Conservation (phyloP, 139 green algal genomes). For the Chlorella sp. region DNA sequence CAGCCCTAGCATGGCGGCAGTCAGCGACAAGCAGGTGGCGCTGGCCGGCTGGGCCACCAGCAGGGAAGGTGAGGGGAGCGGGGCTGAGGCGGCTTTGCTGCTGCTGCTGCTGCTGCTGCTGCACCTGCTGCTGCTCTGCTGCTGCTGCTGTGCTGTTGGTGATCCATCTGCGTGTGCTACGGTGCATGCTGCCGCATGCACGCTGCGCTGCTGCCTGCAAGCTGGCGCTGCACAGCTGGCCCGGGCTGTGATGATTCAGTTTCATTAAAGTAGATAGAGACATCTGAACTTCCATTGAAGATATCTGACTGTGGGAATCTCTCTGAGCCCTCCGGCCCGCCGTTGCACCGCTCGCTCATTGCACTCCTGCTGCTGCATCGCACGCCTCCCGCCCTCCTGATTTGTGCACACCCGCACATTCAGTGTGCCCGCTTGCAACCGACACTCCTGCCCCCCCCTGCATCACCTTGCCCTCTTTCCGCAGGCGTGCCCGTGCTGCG, state of each 20-base stretch:
- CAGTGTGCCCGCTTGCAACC: background rate
- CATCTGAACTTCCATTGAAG: conserved; percentile 34
- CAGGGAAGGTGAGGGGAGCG: background rate
- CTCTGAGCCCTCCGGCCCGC: conserved; percentile 29
- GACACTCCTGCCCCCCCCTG: background rate
- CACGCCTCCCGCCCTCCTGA: background rate
- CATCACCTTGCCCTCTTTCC: too few relatives aligned
- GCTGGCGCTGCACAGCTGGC: background rate
- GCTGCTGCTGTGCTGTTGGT: background rate
- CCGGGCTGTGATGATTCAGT: conserved; percentile 31
- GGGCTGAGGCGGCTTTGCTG: background rate
- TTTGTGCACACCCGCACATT: background rate
- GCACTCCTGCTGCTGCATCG: background rate
- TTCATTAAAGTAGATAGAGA: conserved; percentile 40
- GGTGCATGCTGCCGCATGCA: background rate
- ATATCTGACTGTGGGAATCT: conserved; percentile 42
- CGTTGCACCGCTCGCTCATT: background rate
- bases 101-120: background rate
- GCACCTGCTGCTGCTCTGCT: background rate
- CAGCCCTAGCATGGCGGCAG: background rate
- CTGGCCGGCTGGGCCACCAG: conserved; percentile 23
- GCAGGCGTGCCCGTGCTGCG: conserved; percentile 27
- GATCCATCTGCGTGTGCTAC: background rate
- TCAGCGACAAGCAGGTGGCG: conserved; percentile 12
- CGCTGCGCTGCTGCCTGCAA: background rate